Base-by-base conservation (phyloP, 164 flowering plant species). In the Umbellularia californica region DNA sequence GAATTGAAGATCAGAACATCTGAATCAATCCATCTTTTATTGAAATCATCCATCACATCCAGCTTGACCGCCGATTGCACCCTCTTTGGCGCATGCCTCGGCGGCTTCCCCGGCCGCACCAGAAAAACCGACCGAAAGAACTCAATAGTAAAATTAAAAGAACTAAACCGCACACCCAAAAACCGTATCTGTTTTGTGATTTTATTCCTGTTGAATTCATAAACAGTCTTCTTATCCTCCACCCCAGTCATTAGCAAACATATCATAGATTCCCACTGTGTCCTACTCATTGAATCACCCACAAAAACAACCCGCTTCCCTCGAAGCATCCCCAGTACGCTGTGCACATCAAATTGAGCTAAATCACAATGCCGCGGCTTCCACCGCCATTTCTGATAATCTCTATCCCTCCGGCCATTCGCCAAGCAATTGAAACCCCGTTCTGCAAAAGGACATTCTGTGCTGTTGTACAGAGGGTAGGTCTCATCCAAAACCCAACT, bases 201-300 rank as follows among this genome's bases (percentile, higher is more conserved):
- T 70, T 81, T 81, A 65, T 85, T 86, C 76, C 92, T 88, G 73
- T 91, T 88, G 55, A 91, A 77, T 83, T 93, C 97, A 85, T 88
- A 93, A 25, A 93, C 90, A 75, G 84, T 83, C 65, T 35, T 77
- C 84, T 88, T 87, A 74, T 93, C 91, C 73, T 85, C 85, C 76
- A 91, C 91, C 11, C 92, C 97, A 2, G 85, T 84, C 93, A 90
- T 88, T 28, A 93, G 90, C 81, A 91, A 62, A 71, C 97, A 93
- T 69, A 93, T 84, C 83, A 90, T 70, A 58, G 94, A 90, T 79
- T 93, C 96, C 97, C 96, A 93, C 74, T 93, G 97, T 13, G 94
- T 91, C 77, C 97, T 83, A 70, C 94, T 85, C 93, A 93, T 83
- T 1, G 97, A 93, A 80, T 93, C 97, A 13, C 97, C 97, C 62